Base-by-base conservation (phyloP, 1,139 yeast genomes). In the Yamadazyma trypodendri region DNA sequence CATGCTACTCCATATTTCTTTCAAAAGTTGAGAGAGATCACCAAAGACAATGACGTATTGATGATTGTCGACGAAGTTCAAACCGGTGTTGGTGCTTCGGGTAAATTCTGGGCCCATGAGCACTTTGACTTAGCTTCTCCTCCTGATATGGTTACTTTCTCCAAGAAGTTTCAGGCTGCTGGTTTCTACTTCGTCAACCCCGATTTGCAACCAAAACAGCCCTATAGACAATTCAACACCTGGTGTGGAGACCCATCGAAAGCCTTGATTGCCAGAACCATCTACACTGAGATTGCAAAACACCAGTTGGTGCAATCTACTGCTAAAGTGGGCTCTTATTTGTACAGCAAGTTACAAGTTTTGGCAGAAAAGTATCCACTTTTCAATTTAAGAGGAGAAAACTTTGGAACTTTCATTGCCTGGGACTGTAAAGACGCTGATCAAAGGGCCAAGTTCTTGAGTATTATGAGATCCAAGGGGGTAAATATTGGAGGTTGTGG, bases 171-270 rank as follows among this genome's bases (percentile, higher is more conserved):
- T 69, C 94, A 85, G 67, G 79, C 89, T 29, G 92, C 94, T 28
- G 95, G 95, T 39, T 85, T 80, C 75, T 84, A 74, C 72, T 85
- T 79, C 75, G 76, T 77, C 52, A 77, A 81, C 66, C 79, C 83
- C 28, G 82, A 78, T 48, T 63, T 85, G 47, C 72, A 82, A 46
- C 95, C 95, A 49, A 72, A 77, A 59, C 55, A 68, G 59, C 79
- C 94, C 33, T 84, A 81, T 73, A 81, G 94, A 61, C 92, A 84
- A 70, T 84, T 84, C 74, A 84, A 84, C 78, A 84, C 95, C 43
- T 84, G 95, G 95, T 83, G 90, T 63, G 95, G 95, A 51, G 95
- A 84, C 68, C 89, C 92, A 56, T 80, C 88, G 44, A 79, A 84
- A 65, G 77, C 85, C 55, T 66, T 84, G 50, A 72, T 85, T 55